Base-by-base conservation (phyloP, 2,329 filamentous ascomycete species). In the Alternaria rosae region DNA sequence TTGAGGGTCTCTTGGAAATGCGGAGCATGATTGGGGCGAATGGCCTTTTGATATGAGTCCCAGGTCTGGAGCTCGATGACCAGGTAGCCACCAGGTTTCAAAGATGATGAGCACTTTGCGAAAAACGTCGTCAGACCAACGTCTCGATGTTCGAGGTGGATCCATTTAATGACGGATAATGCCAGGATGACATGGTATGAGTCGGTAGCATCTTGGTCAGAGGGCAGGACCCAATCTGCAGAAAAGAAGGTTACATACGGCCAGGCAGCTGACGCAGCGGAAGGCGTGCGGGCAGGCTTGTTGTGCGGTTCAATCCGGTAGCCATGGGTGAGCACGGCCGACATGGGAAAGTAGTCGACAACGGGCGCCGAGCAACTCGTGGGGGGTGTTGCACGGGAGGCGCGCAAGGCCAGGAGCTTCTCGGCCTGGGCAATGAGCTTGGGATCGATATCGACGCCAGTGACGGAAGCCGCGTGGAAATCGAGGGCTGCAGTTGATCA, bases 161-260 rank as follows among this genome's bases (percentile, higher is more conserved):
- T 76, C 77, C 77, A 80, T 65, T 79, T 79, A 62, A 79, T 74
- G 57, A 80, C 77, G 57, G 76, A 79, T 65, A 80, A 69, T 21
- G 76, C 78, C 65, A 79, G 73, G 70, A 80, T 78, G 43, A 77
- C 70, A 59, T 79, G 66, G 67, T 75, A 79, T 61, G 72, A 68
- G 30, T 69, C 73, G 41, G 67, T 57, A 42, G 66, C 62, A 32
- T 63, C 69, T 64, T 64, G 70, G 64, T 69, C 64, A 20, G 66
- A 59, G 56, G 74, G 71, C 52, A 69, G 51, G 60, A 70, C 69
- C 71, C 74, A 79, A 69, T 79, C 77, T 52, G 70, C 75, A 59
- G 71, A 69, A 64, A 70, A 59, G 61, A 80, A 79, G 21, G 59
- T 66, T 55, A 78, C 74, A 58, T 66, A 59, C 55, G 73, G 74